Percentiles rank a stretch among this genome's conserved stretches.
phyloP scores from a whole-genome alignment of 1,284 basidiomycete genomes.

The Apiotrichum porosum region DNA sequence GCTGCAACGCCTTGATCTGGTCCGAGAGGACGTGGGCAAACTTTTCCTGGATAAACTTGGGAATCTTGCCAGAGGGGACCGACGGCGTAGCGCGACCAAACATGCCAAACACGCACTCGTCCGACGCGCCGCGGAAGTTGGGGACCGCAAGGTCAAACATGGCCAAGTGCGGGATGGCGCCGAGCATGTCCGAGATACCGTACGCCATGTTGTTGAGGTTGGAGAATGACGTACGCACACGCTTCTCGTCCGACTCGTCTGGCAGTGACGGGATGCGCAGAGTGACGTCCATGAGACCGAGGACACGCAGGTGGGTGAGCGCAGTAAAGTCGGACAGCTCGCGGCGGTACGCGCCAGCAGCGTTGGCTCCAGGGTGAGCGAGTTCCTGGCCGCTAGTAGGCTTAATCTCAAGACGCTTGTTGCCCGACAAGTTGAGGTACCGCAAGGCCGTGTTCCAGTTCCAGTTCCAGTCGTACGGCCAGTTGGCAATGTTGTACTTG shows the following conservation, averaged over 20 bases:
- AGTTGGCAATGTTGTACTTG: slow-evolving; percentile 98
- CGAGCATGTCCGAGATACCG: slow-evolving; percentile 93
- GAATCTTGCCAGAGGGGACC: slow-evolving; percentile 47
- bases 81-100: slow-evolving; percentile 76
- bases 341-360: slow-evolving; percentile 33
- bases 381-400: slow-evolving; percentile 55
- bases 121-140: slow-evolving; percentile 68
- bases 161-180: slow-evolving; percentile 65
- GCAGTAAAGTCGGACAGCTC: slow-evolving; percentile 80
- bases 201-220: slow-evolving; percentile 92
- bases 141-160: slow-evolving; percentile 94
- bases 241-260: slow-evolving; percentile 85
- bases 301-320: slow-evolving; percentile 72
- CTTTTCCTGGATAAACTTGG: slow-evolving; percentile 74
- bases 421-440: slow-evolving; percentile 83
- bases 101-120: slow-evolving; percentile 93
- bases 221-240: slow-evolving; percentile 86
- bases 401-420: slow-evolving; percentile 83
- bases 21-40: slow-evolving; percentile 62
- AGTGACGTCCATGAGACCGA: slow-evolving; percentile 98
- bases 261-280: slow-evolving; percentile 77
- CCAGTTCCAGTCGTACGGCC: slow-evolving; percentile 99
- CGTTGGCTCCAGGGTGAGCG: slow-evolving; percentile 12
- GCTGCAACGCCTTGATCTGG: slow-evolving; percentile 57
- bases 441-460: slow-evolving; percentile 92